A percentile compares a stretch with the other conserved stretches of the same genome.
phyloP scores from a whole-genome alignment of 345 rosid genomes.

The Heritiera littoralis region DNA sequence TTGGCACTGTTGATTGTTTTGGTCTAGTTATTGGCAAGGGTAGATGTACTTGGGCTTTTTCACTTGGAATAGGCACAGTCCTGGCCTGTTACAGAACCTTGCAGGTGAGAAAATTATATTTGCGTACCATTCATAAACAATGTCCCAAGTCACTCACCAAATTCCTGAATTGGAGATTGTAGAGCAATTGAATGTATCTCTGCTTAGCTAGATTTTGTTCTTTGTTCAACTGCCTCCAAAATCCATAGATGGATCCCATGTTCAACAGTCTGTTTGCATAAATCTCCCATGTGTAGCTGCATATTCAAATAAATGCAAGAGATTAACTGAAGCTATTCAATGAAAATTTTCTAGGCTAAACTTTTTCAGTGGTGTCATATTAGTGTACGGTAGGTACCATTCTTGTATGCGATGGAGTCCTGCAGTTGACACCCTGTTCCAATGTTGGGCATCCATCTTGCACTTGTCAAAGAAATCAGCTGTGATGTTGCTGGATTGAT shows the following conservation, averaged over 20 bases:
- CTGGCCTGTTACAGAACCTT: conserved; percentile 42
- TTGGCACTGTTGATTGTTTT: not conserved
- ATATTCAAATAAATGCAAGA: not conserved
- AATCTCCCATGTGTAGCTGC: conserved; percentile 94
- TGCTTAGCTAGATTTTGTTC: conserved; percentile 73
- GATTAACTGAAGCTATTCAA: not conserved
- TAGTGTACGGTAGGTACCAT: conserved; percentile 44
- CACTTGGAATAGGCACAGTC: conserved; percentile 52
- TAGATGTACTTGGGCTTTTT: conserved; percentile 32
- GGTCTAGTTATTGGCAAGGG: conserved; percentile 21
- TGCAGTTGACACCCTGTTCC: conserved; percentile 61
- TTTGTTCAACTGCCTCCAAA: conserved; percentile 81
- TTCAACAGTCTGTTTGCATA: conserved; percentile 66
- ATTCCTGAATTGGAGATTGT: conserved; percentile 68
- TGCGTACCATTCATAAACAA: not conserved
- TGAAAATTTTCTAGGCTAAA: not conserved
- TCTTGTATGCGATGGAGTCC: conserved; percentile 79
- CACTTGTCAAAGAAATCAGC: conserved; percentile 83
- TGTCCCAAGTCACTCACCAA: conserved; percentile 46
- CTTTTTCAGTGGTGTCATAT: not conserved
- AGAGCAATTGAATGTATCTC: conserved; percentile 68
- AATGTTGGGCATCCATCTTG: conserved; percentile 48
- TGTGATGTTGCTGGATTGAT: conserved; percentile 63
- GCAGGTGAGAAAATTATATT: conserved; percentile 14
- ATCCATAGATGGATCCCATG: conserved; percentile 79